A percentile compares a stretch with the other conserved stretches of the same genome.
Conservation (phyloP, 345 rosid genomes). For the Linum usitatissimum region DNA sequence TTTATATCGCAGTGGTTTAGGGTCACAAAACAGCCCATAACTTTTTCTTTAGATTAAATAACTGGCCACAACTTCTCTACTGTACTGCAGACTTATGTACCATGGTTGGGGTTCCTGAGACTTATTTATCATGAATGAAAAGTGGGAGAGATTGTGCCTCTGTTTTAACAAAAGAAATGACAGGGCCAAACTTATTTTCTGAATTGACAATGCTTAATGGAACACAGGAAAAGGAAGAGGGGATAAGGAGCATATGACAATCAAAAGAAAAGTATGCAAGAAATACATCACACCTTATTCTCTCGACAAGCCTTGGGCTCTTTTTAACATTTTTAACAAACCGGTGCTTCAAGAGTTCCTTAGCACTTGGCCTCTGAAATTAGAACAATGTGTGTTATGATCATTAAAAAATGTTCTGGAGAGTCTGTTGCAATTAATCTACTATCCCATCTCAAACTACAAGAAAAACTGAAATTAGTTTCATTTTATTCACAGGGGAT, state of each 20-base stretch:
- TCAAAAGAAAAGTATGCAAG: conserved; percentile 1
- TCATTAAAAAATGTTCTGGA: neutral
- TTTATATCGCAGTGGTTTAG: no score
- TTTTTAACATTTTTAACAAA: conserved; percentile 73
- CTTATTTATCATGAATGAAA: no score
- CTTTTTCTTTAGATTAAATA: no score
- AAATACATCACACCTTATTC: conserved; percentile 62
- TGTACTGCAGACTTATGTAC: no score
- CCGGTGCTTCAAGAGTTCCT: conserved; percentile 90
- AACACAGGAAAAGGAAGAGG: neutral
- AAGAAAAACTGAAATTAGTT: neutral
- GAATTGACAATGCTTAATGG: no score
- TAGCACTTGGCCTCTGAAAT: conserved; percentile 91
- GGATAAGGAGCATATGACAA: neutral
- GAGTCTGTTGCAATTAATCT: neutral
- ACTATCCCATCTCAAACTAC: neutral
- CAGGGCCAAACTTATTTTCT: no score
- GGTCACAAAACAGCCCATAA: no score
- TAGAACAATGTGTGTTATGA: conserved; percentile 1
- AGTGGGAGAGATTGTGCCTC: no score
- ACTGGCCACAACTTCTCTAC: no score
- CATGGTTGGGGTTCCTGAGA: no score
- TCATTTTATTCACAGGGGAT: no score
- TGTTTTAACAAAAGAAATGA: no score
- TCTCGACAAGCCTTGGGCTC: conserved; percentile 82